phyloP scores from a whole-genome alignment of 2,329 filamentous ascomycete genomes.

The Aspergillus piperis region DNA sequence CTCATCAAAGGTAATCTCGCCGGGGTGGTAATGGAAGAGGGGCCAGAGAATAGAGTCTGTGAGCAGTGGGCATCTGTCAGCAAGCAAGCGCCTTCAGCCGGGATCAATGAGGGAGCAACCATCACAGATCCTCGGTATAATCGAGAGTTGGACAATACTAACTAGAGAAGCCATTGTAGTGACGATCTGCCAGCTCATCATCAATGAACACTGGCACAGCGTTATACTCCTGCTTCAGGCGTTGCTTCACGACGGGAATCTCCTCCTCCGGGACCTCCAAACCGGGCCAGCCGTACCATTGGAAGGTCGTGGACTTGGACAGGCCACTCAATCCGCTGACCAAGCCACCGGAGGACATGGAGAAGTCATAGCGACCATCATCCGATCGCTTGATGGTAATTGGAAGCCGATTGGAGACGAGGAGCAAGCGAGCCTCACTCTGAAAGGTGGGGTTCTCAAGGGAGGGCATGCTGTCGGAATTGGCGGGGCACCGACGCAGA shows the following conservation, averaged over 20 bases:
- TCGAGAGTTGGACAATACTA: constrained; percentile 38
- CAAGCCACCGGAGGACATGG: constrained; percentile 94
- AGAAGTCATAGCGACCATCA: constrained; percentile 88
- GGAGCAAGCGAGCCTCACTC: constrained; percentile 61
- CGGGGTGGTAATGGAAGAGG: constrained; percentile 97
- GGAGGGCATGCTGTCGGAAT: constrained; percentile 33
- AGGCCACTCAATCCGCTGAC: constrained; percentile 91
- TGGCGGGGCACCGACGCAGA: constrained; percentile 2
- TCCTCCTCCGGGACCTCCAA: constrained; percentile 87
- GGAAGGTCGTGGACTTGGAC: constrained; percentile 88
- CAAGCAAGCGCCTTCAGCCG: too few relatives aligned
- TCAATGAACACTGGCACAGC: constrained; percentile 91
- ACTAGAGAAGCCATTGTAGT: constrained; percentile 99
- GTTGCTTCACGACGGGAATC: constrained; percentile 69
- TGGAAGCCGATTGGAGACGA: constrained; percentile 91
- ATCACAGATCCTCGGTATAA: neutral
- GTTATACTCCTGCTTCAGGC: constrained; percentile 82
- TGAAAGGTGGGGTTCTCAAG: constrained; percentile 30
- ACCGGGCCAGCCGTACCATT: constrained; percentile 98
- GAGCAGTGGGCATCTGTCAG: constrained; percentile 15
- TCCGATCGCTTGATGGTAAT: constrained; percentile 95
- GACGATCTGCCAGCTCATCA: constrained; percentile 87
- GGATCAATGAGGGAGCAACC: neutral
- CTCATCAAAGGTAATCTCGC: constrained; percentile 97
- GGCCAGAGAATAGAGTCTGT: constrained; percentile 96